Base-by-base conservation (phyloP, 129 eudicot genomes). In the Cynara cardunculus region DNA sequence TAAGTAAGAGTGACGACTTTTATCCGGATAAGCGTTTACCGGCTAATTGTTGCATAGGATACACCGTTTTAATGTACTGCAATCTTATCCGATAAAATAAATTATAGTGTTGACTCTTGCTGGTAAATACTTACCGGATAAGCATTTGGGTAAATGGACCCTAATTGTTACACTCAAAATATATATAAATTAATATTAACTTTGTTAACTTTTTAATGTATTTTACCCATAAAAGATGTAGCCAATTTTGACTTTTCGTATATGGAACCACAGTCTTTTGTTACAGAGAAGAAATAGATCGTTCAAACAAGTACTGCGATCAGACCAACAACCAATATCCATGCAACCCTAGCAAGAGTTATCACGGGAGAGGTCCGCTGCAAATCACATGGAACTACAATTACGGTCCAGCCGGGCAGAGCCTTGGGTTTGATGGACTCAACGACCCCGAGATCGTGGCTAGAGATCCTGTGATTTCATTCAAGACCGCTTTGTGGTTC, bases 401-500 rank as follows among this genome's bases (percentile, higher is more conserved):
- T 69, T 85, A 85, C 12, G 85, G 75, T 3, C 26, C 66, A 24
- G 85, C 85, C 9, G 88, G 88, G 66, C 12, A 32, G 1, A 46
- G 39, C 76, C 56, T 80, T 39, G 31, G 44, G 2, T 72, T 85
- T 7, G 80, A 85, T 34, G 82, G 82, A 19, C 32, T 84, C 11
- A 31, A 69, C 44, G 5, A 73, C 71, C 88, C 88, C 1, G 85
- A 75, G 41, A 80, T 34, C 5, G 88, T 85, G 82, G 85, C 88
- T 21, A 74, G 61, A 16, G 79, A 85, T 31, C 74, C 66, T 16
- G 64, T 67, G 32, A 35, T 80, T 10, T 80, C 88, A 9, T 85
- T 85, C 75, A 80, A 71, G 32, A 35, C 88, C 13, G 82, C 85
- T 22, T 25, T 85, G 31, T 85, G 88, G 88, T 85, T 14, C 22